phyloP scores from a whole-genome alignment of 192 early-diverging fungal species.

The Glomus cerebriforme region DNA sequence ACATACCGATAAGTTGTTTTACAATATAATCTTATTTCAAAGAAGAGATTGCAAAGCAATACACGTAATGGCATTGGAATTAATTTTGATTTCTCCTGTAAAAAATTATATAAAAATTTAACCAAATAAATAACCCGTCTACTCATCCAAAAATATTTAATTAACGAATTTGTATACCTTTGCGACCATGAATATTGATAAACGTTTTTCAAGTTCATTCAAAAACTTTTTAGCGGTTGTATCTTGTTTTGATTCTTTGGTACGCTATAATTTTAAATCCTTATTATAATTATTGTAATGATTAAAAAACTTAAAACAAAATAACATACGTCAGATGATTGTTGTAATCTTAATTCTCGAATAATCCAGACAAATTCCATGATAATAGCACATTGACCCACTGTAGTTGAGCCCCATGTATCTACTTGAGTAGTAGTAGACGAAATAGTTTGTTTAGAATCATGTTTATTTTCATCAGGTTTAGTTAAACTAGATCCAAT shows the following conservation, averaged over 20 bases:
- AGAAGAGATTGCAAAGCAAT: slow-evolving; percentile 50
- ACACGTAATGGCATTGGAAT: slow-evolving; percentile 54
- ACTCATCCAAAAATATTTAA: not conserved
- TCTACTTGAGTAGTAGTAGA: not conserved
- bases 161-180: slow-evolving; percentile 33
- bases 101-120: not conserved
- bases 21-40: slow-evolving; percentile 58
- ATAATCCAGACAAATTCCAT: slow-evolving; percentile 55
- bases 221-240: slow-evolving; percentile 59
- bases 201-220: slow-evolving; percentile 53
- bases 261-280: slow-evolving; percentile 2
- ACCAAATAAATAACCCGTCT: slow-evolving; percentile 7
- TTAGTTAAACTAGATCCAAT: slow-evolving; percentile 36
- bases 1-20: slow-evolving; percentile 52
- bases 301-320: not conserved
- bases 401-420: slow-evolving; percentile 52
- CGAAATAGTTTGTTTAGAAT: not conserved
- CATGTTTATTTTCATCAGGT: slow-evolving; percentile 2
- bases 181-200: slow-evolving; percentile 50
- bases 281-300: not conserved
- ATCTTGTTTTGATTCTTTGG: slow-evolving; percentile 44
- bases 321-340: not conserved
- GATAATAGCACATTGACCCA: slow-evolving; percentile 56
- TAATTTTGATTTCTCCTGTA: slow-evolving; percentile 47
- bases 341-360: slow-evolving; percentile 35